Evolutionary conservation across 495 filamentous ascomycete species (phyloP).

Genomic region (Aspergillus incahuasiensis): DNA sequence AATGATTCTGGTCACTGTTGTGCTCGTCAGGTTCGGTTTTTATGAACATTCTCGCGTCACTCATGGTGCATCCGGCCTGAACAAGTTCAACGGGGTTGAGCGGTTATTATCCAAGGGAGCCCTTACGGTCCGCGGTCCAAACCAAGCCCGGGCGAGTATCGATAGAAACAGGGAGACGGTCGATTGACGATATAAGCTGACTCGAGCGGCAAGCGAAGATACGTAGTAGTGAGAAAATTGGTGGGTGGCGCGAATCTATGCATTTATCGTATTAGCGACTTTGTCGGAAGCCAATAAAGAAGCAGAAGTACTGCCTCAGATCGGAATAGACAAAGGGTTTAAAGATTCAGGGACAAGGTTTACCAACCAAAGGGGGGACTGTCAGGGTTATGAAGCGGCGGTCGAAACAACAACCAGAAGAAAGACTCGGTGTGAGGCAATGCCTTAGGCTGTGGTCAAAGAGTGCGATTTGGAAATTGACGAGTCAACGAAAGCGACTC

Average conservation of each 20-base stretch:
- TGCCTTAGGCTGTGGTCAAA: slow-evolving; percentile 4
- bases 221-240: not conserved
- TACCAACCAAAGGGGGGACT: not conserved
- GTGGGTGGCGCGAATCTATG: not conserved
- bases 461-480: slow-evolving; percentile 17
- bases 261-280: not conserved
- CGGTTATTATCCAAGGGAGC: slow-evolving; percentile 12
- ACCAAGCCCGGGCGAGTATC: not conserved
- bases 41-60: slow-evolving; percentile 59
- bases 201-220: slow-evolving; percentile 1
- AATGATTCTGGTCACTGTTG: slow-evolving; percentile 44
- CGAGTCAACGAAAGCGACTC: slow-evolving; percentile 14
- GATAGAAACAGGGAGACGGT: not conserved
- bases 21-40: slow-evolving; percentile 74
- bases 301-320: not conserved
- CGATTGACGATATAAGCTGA: slow-evolving; percentile 8
- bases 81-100: slow-evolving; percentile 12
- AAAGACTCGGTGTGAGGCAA: not conserved
- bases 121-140: slow-evolving; percentile 20
- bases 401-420: not conserved
- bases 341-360: not conserved
- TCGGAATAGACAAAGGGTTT: not conserved
- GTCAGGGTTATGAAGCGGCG: not conserved
- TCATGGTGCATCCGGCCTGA: slow-evolving; percentile 26
- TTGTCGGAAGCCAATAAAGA: not conserved